Percentiles rank a stretch among this genome's conserved stretches.
These are phyloP conservation scores for Globisporangium apiculatum DNA, from an alignment of 352 stramenopile genomes.

Conservation along the genomic window DNA sequence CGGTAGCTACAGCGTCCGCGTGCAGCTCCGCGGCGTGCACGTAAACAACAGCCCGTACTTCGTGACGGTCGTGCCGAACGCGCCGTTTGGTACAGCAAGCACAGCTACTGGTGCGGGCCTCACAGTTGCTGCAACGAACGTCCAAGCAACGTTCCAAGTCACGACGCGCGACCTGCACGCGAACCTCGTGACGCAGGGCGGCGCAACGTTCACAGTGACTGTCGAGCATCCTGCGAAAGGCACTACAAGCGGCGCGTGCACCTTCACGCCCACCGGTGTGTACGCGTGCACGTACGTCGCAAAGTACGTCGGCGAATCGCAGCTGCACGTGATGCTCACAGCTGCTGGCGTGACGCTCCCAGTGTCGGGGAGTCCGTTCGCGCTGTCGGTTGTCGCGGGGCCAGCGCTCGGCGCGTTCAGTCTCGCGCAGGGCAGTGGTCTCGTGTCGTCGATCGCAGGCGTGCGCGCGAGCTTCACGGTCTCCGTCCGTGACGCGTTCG, in stretches of 20 bases:
- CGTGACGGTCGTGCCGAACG: slow-evolving; percentile 41
- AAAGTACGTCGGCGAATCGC: slow-evolving; percentile 29
- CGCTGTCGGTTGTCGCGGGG: slow-evolving; percentile 35
- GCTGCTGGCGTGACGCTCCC: slow-evolving; percentile 10
- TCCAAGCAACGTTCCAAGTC: slow-evolving; percentile 54
- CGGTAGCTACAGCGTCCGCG: slow-evolving; percentile 39
- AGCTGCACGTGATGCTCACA: slow-evolving; percentile 28
- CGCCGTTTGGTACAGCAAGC: slow-evolving; percentile 32
- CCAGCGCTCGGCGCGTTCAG: slow-evolving; percentile 38
- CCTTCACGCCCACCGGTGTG: slow-evolving; percentile 41
- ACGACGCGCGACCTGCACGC: slow-evolving; percentile 42
- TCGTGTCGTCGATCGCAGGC: slow-evolving; percentile 53
- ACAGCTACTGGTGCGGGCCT: slow-evolving; percentile 30
- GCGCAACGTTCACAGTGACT: slow-evolving; percentile 27
- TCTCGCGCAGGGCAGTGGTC: slow-evolving; percentile 27
- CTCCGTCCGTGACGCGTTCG: slow-evolving; percentile 44
- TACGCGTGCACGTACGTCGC: slow-evolving; percentile 62
- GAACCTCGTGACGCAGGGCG: slow-evolving; percentile 42
- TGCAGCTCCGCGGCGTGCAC: slow-evolving; percentile 29
- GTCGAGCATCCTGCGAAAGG: slow-evolving; percentile 29
- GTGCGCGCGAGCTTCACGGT: slow-evolving; percentile 39
- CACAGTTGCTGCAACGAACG: slow-evolving; percentile 33
- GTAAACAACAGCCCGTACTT: slow-evolving; percentile 60
- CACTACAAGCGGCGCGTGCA: slow-evolving; percentile 35
- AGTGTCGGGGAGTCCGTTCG: slow-evolving; percentile 46